Evolutionary conservation across 2,329 filamentous ascomycete species (phyloP), one percentile per base, ranked within the genome.

Genomic region (Aspergillus arachidicola): DNA sequence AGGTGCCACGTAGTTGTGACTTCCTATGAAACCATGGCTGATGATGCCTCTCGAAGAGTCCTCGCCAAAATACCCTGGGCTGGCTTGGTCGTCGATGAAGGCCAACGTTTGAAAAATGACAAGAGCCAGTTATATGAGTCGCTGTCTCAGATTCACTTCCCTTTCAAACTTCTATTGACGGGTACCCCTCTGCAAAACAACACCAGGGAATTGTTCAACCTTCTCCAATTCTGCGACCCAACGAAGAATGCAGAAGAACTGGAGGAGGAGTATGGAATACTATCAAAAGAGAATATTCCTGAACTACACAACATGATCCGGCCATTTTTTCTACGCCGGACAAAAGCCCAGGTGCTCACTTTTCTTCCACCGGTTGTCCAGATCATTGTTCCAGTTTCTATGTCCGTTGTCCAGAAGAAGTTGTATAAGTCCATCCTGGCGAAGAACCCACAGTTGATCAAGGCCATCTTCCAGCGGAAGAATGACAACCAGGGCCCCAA

Each of bases 21-120:
- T 74, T 98, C 94, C 0, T 99, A 97, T 72, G 94, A 98, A 73
- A 91, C 93, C 10, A 92, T 93, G 41, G 84, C 90, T 45, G 93
- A 97, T 66, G 86, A 90, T 6, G 85, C 84, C 58, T 90, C 88
- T 46, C 86, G 84, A 60, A 79, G 75, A 11, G 86, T 90, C 43
- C 91, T 99, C 74, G 85, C 83, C 30, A 82, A 81, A 14, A 87
- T 96, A 26, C 88, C 88, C 48, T 99, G 95, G 95, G 88, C 89
- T 57, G 94, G 92, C 0, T 81, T 99, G 36, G 87, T 99, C 16
- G 92, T 98, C 1, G 95, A 99, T 71, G 95, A 99, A 80, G 95
- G 95, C 2, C 95, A 99, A 72, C 89, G 95, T 4, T 82, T 99
- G 62, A 99, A 99, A 78, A 98, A 96, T 72, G 94, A 98, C 74